Evolutionary conservation across 1,139 yeast species (phyloP), one percentile per base, ranked within the genome.

Genomic region (Scheffersomyces lignicola): DNA sequence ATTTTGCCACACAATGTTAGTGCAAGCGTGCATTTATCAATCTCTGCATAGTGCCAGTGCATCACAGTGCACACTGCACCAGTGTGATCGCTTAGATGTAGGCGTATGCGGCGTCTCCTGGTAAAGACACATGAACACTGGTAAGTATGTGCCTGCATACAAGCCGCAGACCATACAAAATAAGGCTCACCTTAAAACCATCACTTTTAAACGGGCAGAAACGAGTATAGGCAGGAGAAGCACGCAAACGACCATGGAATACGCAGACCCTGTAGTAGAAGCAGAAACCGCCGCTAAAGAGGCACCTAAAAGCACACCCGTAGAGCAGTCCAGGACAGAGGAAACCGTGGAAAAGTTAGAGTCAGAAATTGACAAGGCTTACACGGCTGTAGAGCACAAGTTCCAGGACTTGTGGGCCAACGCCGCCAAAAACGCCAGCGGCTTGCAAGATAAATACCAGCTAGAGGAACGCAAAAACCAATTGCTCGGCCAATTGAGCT

Each of bases 351-450:
- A 63, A 24, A 62, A 66, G 36, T 54, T 80, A 12, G 85, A 78
- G 45, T 49, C 54, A 8, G 79, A 73, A 41, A 76, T 80, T 32
- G 84, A 77, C 43, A 60, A 70, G 34, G 75, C 77, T 2, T 78
- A 76, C 54, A 48, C 61, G 12, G 51, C 60, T 20, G 60, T 77
- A 29, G 79, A 74, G 45, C 49, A 58, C 20, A 62, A 62, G 36
- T 67, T 78, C 29, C 58, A 64, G 20, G 54, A 53, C 15, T 52
- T 69, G 31, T 68, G 74, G 73, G 39, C 40, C n/a, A 48, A 44
- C 25, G 69, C 70, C 10, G 51, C 64, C 4, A 56, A 58, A 31
- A 61, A 60, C 38, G 66, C 70, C 9, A 52, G 42, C 8, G 60
- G 45, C 14, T 35, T 62, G 18, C 62, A 68, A 36, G 68, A 60